phyloP scores from a whole-genome alignment of 345 rosid genomes.

The Orychophragmus violaceus region DNA sequence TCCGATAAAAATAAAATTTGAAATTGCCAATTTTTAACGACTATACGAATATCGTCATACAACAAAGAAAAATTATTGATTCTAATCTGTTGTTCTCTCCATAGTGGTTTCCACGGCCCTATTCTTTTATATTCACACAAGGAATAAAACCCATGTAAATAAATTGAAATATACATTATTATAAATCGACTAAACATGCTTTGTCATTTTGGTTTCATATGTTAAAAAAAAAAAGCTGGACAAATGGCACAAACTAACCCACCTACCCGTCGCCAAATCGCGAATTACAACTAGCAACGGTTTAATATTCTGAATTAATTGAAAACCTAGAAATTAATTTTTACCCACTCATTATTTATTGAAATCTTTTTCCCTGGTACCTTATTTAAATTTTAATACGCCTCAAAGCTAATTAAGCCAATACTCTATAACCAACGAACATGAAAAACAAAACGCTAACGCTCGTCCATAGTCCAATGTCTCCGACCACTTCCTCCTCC shows the following conservation, averaged over 20 bases:
- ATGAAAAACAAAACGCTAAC: constrained; percentile 46
- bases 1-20: too few relatives aligned
- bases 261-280: constrained; percentile 8
- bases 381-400: constrained; percentile 34
- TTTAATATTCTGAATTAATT: not conserved
- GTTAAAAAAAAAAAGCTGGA: constrained; percentile 6
- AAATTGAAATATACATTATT: too few relatives aligned
- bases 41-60: too few relatives aligned
- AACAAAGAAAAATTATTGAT: too few relatives aligned
- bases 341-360: constrained; percentile 24
- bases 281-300: constrained; percentile 16
- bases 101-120: too few relatives aligned
- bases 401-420: constrained; percentile 79
- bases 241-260: not conserved
- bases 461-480: constrained; percentile 48
- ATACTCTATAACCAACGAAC: constrained; percentile 72
- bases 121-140: too few relatives aligned
- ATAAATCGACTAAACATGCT: constrained; percentile 11
- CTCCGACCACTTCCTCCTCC: constrained; percentile 59
- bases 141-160: too few relatives aligned
- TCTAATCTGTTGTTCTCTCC: too few relatives aligned
- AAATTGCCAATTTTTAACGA: too few relatives aligned
- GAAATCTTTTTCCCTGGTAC: not conserved
- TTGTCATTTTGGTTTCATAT: constrained; percentile 4
- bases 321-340: constrained; percentile 1